Percentiles rank a stretch among this genome's conserved stretches.
These are phyloP conservation scores for Tulasnella sp. DNA, from an alignment of 768 basidiomycete genomes.

Conservation along the genomic window DNA sequence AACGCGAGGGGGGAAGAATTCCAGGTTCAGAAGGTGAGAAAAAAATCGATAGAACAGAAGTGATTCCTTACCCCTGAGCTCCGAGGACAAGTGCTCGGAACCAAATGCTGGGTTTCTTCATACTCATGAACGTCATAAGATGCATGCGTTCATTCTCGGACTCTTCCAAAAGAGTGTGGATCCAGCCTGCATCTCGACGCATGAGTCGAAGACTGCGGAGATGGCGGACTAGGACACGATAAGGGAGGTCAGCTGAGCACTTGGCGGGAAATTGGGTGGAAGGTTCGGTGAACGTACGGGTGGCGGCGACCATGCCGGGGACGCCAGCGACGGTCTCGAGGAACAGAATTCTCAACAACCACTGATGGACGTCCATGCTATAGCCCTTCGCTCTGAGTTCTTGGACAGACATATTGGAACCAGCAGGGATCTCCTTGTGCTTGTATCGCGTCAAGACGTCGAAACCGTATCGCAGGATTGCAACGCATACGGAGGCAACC, in stretches of 20 bases:
- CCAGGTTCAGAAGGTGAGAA: not conserved
- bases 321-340: slow-evolving; percentile 91
- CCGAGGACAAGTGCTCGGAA: slow-evolving; percentile 79
- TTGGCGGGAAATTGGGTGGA: not conserved
- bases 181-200: slow-evolving; percentile 64
- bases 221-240: slow-evolving; percentile 52
- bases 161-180: slow-evolving; percentile 86
- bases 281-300: slow-evolving; percentile 25
- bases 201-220: slow-evolving; percentile 80
- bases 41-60: not conserved
- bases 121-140: slow-evolving; percentile 93
- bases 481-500: slow-evolving; percentile 42
- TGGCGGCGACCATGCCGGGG: slow-evolving; percentile 89
- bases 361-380: slow-evolving; percentile 62
- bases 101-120: slow-evolving; percentile 68
- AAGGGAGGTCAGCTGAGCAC: slow-evolving; percentile 8
- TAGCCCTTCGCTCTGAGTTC: slow-evolving; percentile 70
- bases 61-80: slow-evolving; percentile 59
- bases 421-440: slow-evolving; percentile 55
- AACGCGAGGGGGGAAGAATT: not conserved
- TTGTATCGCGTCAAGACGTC: slow-evolving; percentile 84
- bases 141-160: slow-evolving; percentile 98
- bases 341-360: slow-evolving; percentile 65
- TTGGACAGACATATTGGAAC: slow-evolving; percentile 56
- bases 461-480: slow-evolving; percentile 42